Percentiles rank a stretch among this genome's conserved stretches.
Conservation (phyloP, 495 filamentous ascomycete genomes). For the Neurospora sp. region DNA sequence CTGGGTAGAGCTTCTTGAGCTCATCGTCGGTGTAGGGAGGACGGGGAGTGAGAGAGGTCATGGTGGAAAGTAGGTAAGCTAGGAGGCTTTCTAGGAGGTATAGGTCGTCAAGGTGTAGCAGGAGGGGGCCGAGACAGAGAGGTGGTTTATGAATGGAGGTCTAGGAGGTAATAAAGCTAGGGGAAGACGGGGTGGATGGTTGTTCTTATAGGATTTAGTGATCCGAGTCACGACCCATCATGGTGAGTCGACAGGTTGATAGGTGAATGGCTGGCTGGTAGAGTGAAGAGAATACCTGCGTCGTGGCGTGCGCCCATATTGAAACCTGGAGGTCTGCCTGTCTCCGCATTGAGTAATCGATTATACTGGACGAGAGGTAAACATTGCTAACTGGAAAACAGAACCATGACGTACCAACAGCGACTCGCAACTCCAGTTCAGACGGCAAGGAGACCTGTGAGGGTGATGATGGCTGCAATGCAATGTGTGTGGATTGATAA, state of each 20-base stretch:
- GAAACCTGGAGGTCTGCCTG: background rate
- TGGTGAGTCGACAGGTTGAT: background rate
- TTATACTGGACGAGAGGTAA: background rate
- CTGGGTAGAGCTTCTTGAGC: constrained; percentile 71
- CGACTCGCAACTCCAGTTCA: background rate
- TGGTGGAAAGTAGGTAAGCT: constrained; percentile 22
- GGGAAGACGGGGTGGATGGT: background rate
- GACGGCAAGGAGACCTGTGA: background rate
- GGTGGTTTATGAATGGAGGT: background rate
- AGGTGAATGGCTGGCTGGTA: background rate
- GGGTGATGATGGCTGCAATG: too few relatives aligned
- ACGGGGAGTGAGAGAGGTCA: constrained; percentile 70
- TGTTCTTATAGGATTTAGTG: background rate
- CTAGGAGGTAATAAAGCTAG: background rate
- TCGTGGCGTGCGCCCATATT: background rate
- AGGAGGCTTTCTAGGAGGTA: background rate
- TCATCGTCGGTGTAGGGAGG: constrained; percentile 72
- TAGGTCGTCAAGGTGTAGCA: background rate
- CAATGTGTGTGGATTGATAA: too few relatives aligned
- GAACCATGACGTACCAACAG: background rate
- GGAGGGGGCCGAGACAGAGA: background rate
- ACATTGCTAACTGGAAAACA: background rate
- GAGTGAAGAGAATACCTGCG: background rate
- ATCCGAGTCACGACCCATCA: background rate
- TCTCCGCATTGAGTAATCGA: background rate